Evolutionary conservation across 1,284 basidiomycete genomes (phyloP).

Genomic region (Mycosarcoma mackinlayi): DNA sequence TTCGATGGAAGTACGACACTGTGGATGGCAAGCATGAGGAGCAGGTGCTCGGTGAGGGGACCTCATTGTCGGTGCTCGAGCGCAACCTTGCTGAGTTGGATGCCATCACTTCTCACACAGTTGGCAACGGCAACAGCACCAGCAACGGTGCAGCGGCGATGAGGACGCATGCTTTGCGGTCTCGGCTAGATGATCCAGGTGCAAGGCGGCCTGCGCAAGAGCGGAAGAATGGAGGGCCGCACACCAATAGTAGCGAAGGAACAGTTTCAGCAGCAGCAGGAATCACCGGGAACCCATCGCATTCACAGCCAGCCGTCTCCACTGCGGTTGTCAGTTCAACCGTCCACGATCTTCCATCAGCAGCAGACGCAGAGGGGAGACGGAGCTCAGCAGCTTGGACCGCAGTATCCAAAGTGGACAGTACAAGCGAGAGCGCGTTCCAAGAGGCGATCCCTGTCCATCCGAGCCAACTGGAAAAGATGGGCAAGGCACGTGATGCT

Average conservation of each 20-base stretch:
- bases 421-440: constrained; percentile 17
- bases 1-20: constrained; percentile 55
- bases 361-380: constrained; percentile 17
- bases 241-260: constrained; percentile 1
- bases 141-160: constrained; percentile 1
- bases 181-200: constrained; percentile 2
- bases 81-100: constrained; percentile 52
- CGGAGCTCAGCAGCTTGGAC: constrained; percentile 16
- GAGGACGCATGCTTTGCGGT: constrained; percentile 11
- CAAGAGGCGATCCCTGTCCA: constrained; percentile 44
- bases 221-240: constrained; percentile 1
- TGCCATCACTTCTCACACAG: constrained; percentile 7
- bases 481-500: constrained; percentile 26
- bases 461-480: constrained; percentile 21
- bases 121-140: background rate
- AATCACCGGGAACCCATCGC: constrained; percentile 2
- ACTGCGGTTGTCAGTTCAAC: background rate
- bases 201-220: background rate
- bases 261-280: background rate
- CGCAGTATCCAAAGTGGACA: constrained; percentile 14
- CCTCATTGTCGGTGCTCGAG: constrained; percentile 47
- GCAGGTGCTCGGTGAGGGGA: constrained; percentile 57
- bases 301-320: background rate
- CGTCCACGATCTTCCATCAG: background rate
- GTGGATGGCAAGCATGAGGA: constrained; percentile 47